Evolutionary conservation across 140 eudicot species (phyloP), one percentile per base, ranked within the genome.

Genomic region (Oenanthe javanica): DNA sequence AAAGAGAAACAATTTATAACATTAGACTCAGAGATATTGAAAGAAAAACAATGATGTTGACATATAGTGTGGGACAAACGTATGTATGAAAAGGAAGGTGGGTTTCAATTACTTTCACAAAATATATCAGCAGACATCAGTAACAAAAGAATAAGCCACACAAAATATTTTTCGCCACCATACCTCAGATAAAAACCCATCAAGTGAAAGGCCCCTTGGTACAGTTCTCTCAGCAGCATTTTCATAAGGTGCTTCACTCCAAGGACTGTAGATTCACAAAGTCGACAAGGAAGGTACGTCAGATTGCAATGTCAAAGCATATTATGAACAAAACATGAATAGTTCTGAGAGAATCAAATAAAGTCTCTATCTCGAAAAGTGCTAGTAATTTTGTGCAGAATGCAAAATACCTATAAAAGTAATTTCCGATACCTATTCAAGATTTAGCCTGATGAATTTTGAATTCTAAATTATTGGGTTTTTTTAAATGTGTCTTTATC

Each of bases 181-280:
- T 77, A 91, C 98, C 98, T 90, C 79, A 13, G 98, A 89, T 79
- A 94, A 83, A 82, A 92, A 92, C 11, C 96, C 97, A 82, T 92
- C 96, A 72, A 90, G 84, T 27, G 96, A 84, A 27, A 94, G 82
- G 59, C 97, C 94, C 64, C 97, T 96, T 87, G 92, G 82, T 70
- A 93, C 92, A 81, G 86, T 90, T 85, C 82, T 90, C 77, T 91
- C 92, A 21, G 94, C 96, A 45, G 98, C 96, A 79, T 85, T 87
- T 70, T 82, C 89, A 84, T 87, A 94, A 40, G 96, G 97, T 80
- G 91, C 93, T 82, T 87, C 97, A 88, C 75, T 89, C 97, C 98
- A 94, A 83, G 98, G 98, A 84, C 97, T 92, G 81, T 63, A 83
- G 69, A n/a, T 50, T 3, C 71, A 79, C 18, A 51, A 52, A 25